Conservation (phyloP, 2,329 filamentous ascomycete species). For the Xylariales sp. region DNA sequence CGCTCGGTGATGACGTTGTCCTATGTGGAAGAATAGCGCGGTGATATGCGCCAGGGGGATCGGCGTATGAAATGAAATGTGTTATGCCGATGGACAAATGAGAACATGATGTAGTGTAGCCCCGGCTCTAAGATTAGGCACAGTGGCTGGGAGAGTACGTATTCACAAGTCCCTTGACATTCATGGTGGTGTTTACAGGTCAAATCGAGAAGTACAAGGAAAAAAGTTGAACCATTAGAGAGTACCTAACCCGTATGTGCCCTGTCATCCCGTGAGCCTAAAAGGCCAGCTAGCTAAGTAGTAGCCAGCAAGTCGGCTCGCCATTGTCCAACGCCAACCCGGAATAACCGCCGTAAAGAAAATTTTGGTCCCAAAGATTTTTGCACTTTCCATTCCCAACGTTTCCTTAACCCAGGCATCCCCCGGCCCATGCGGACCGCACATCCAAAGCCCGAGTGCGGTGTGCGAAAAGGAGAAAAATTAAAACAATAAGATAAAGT, state of each 20-base stretch:
- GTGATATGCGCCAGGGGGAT: conserved; percentile 1
- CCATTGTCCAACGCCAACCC: conserved; percentile 31
- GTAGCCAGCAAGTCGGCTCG: conserved; percentile 12
- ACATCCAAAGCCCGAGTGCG: conserved; percentile 5
- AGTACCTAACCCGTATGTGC: conserved; percentile 6
- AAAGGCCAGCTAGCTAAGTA: not conserved
- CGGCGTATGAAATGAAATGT: not conserved
- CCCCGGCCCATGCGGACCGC: conserved; percentile 10
- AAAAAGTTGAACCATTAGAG: conserved; percentile 8
- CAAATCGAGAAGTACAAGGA: not conserved
- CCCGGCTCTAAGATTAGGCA: not conserved
- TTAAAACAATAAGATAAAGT: conserved; percentile 8
- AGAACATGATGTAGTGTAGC: not conserved
- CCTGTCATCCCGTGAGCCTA: conserved; percentile 1
- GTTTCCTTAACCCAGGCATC: not conserved
- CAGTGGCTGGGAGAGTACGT: not conserved
- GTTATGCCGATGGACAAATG: not conserved
- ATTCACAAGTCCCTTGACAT: not conserved
- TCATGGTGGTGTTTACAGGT: not conserved
- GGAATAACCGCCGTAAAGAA: conserved; percentile 10
- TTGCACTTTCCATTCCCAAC: conserved; percentile 19
- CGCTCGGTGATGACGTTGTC: conserved; percentile 85
- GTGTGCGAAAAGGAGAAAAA: conserved; percentile 1
- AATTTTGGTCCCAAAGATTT: conserved; percentile 9
- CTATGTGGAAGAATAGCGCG: conserved; percentile 73